phyloP scores from a whole-genome alignment of 2,329 filamentous ascomycete genomes.

The Paradendryphiella salina region DNA sequence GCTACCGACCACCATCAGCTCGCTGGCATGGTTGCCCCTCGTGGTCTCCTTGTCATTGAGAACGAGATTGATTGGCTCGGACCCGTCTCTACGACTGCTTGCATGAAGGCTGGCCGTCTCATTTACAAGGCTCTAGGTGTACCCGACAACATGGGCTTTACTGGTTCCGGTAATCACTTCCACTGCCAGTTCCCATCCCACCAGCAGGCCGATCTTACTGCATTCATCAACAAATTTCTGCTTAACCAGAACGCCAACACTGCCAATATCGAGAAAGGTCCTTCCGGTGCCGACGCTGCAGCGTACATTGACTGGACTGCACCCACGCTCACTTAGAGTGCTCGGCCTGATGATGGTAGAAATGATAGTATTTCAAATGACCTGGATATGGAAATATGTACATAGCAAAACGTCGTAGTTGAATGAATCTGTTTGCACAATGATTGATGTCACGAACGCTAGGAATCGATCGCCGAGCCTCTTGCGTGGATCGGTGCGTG shows the following conservation, averaged over 20 bases:
- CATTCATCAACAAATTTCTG: constrained; percentile 61
- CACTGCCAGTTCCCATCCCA: constrained; percentile 61
- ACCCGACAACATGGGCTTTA: constrained; percentile 61
- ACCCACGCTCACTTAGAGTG: constrained; percentile 39
- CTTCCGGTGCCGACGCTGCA: constrained; percentile 34
- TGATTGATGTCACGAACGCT: background rate
- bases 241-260: constrained; percentile 35
- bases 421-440: constrained; percentile 1
- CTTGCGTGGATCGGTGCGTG: background rate
- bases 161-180: constrained; percentile 57
- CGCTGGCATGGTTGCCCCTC: constrained; percentile 60
- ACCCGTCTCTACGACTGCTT: constrained; percentile 59
- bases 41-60: constrained; percentile 60
- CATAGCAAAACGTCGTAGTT: background rate
- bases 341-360: background rate
- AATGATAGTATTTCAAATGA: background rate
- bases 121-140: constrained; percentile 60
- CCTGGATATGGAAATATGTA: constrained; percentile 19
- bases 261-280: constrained; percentile 42
- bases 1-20: constrained; percentile 64
- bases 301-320: constrained; percentile 46
- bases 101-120: constrained; percentile 59
- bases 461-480: background rate
- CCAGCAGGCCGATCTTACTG: constrained; percentile 57
- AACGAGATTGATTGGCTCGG: constrained; percentile 64